Conservation (phyloP, 202 grass and related monocot genomes). For the Zoysia matrella region DNA sequence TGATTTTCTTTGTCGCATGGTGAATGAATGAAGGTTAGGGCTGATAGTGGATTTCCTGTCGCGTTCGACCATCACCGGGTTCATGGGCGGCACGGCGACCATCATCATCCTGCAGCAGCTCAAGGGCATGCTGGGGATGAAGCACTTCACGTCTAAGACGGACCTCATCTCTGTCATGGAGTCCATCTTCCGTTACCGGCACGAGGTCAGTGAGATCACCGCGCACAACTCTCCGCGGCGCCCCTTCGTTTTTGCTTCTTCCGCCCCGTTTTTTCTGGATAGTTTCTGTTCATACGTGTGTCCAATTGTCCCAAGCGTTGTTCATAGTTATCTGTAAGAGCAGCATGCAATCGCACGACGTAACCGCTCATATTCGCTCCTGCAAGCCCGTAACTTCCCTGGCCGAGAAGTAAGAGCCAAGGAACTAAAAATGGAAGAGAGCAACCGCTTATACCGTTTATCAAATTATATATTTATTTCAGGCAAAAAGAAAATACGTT, state of each 20-base stretch:
- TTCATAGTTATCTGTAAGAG: no score
- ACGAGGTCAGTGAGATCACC: conserved; percentile 53
- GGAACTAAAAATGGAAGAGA: not conserved
- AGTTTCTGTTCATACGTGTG: no score
- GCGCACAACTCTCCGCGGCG: not conserved
- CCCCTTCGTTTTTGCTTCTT: conserved; percentile 5
- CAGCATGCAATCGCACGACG: no score
- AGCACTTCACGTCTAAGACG: conserved; percentile 88
- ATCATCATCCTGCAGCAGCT: conserved; percentile 98
- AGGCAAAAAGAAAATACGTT: no score
- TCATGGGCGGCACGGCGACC: conserved; percentile 93
- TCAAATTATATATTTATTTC: not conserved
- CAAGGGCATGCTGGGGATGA: conserved; percentile 90
- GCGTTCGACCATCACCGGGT: conserved; percentile 85
- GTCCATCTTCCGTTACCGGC: conserved; percentile 61
- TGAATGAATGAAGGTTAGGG: conserved; percentile 63
- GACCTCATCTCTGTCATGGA: conserved; percentile 75
- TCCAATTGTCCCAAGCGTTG: no score
- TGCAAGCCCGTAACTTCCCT: conserved; percentile 22
- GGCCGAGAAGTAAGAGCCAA: conserved; percentile 25
- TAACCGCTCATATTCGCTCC: not conserved
- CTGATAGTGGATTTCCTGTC: conserved; percentile 95
- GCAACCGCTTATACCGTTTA: not conserved
- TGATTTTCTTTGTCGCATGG: not conserved
- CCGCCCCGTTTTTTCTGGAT: not conserved